Evolutionary conservation across 108 stramenopile species (phyloP), one percentile per base, ranked within the genome.

Genomic region (Nitzschia sp.): DNA sequence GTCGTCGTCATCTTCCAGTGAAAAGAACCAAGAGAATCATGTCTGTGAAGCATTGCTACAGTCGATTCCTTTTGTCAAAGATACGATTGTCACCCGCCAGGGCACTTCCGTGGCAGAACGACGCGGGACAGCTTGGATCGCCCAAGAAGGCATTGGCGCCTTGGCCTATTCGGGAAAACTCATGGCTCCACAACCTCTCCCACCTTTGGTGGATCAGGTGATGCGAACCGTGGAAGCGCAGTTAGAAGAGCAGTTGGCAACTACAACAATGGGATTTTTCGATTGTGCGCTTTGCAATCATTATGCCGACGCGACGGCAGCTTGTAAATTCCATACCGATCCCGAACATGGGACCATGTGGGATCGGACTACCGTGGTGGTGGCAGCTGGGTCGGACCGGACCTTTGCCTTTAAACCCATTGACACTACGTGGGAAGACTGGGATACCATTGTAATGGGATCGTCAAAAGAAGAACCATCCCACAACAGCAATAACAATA

Each of bases 201-300:
- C 89, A 34, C 67, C 62, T 17, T 19, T 71, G 46, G 80, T 87
- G 23, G 32, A 48, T 57, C 34, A 50, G 13, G 59, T 72, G 5
- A 88, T 88, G 87, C 41, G 82, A 47, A 63, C 59, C 1, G 72
- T 84, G 17, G 87, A 88, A 69, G 57, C 50, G 58, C 75, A 56
- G 59, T 76, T 61, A 53, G 53, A 31, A 57, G 72, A 56, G 59
- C 45, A 31, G 54, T 45, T 52, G 65, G 33, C 21, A 17, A 15
- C 6, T 4, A n/a, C n/a, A n/a, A n/a, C n/a, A n/a, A n/a, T n/a
- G n/a, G 27, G 33, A 2, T 85, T 83, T 61, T 88, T 88, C 71
- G 87, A 88, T 60, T 88, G 87, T 55, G 82, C 82, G n/a, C 67
- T 88, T 6, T 85, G 84, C 69, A 88, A 88, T 68, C 81, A 82